Percentiles rank a stretch among this genome's conserved stretches.
Evolutionary conservation across 177 flowering plant genomes (phyloP).

Genomic region (Vitis hybrid): DNA sequence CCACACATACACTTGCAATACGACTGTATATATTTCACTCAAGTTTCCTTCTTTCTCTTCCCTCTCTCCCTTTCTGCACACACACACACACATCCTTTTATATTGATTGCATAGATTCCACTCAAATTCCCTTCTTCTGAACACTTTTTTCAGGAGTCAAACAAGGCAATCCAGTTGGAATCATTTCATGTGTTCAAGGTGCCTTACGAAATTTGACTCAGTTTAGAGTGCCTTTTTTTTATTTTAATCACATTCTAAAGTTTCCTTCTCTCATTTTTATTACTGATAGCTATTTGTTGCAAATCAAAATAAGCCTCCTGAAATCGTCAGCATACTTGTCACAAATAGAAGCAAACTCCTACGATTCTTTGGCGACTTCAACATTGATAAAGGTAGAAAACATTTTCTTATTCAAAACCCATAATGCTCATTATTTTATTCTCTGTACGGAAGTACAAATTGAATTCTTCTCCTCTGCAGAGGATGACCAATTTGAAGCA

Average conservation of each 20-base stretch:
- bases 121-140: too few relatives aligned
- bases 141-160: not conserved
- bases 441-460: too few relatives aligned
- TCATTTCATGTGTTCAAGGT: slow-evolving; percentile 31
- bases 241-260: not conserved
- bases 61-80: too few relatives aligned
- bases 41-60: too few relatives aligned
- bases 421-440: too few relatives aligned
- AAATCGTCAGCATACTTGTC: not conserved
- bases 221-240: not conserved
- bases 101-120: too few relatives aligned
- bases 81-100: too few relatives aligned
- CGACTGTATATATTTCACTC: too few relatives aligned
- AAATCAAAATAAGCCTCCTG: slow-evolving; percentile 9
- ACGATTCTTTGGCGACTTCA: slow-evolving; percentile 4
- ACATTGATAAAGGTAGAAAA: slow-evolving; percentile 3
- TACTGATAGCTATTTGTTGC: slow-evolving; percentile 3
- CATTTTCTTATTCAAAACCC: not conserved
- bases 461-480: too few relatives aligned
- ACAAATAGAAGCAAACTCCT: slow-evolving; percentile 2
- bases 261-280: not conserved
- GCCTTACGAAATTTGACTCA: not conserved
- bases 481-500: too few relatives aligned
- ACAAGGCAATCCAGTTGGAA: slow-evolving; percentile 7
- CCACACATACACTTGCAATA: too few relatives aligned